These are phyloP conservation scores for Erodium moschatum DNA, from an alignment of 441 rosid species.

Conservation along the genomic window DNA sequence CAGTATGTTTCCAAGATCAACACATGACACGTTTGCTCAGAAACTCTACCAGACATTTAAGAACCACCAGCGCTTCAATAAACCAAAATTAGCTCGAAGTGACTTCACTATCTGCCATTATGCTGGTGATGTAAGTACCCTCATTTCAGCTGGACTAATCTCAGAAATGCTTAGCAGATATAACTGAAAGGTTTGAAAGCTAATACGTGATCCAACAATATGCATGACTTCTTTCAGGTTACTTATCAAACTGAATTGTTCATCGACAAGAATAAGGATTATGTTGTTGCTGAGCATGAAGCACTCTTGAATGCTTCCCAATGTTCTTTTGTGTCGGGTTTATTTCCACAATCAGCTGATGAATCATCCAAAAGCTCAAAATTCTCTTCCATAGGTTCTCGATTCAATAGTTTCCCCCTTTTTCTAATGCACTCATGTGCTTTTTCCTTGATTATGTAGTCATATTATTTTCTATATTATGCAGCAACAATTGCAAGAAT, in stretches of 20 bases:
- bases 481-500: constrained; percentile 86
- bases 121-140: constrained; percentile 96
- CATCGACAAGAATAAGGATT: constrained; percentile 97
- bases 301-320: constrained; percentile 80
- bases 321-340: constrained; percentile 75
- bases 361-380: constrained; percentile 82
- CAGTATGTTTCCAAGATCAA: constrained; percentile 98
- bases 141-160: background rate
- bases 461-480: constrained; percentile 24
- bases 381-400: constrained; percentile 96
- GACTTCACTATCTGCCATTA: constrained; percentile 96
- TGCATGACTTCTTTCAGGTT: constrained; percentile 46
- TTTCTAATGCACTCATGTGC: constrained; percentile 11
- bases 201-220: constrained; percentile 1
- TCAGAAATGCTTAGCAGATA: background rate
- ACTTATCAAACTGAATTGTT: constrained; percentile 94
- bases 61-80: constrained; percentile 79
- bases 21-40: constrained; percentile 96
- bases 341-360: constrained; percentile 72
- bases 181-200: background rate
- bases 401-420: constrained; percentile 40
- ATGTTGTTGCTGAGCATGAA: constrained; percentile 98
- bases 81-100: constrained; percentile 86
- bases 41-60: constrained; percentile 93
- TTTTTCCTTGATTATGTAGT: constrained; percentile 16